Conservation (phyloP, 768 basidiomycete species). For the Pleurotus giganteus region DNA sequence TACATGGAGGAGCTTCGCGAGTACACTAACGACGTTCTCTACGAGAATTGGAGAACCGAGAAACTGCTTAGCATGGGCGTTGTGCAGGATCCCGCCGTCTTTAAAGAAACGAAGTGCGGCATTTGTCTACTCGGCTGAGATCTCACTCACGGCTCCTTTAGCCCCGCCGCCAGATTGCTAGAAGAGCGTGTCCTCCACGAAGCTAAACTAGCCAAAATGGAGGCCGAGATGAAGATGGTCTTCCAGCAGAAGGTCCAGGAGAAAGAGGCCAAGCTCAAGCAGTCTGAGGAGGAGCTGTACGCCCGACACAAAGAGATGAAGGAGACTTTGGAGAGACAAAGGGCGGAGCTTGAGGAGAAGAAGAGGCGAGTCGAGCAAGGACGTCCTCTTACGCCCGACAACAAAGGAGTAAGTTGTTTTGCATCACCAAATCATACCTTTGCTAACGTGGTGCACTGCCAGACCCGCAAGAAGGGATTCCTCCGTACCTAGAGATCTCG, state of each 20-base stretch:
- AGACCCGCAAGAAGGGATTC: constrained; percentile 77
- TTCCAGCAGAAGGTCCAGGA: constrained; percentile 99
- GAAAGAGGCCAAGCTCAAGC: constrained; percentile 98
- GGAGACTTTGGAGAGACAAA: constrained; percentile 96
- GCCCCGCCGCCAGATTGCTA: constrained; percentile 93
- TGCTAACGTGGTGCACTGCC: constrained; percentile 17
- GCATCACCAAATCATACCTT: constrained; percentile 10
- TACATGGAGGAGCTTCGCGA: constrained; percentile 99
- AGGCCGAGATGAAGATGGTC: constrained; percentile 99
- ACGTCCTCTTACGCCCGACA: constrained; percentile 90
- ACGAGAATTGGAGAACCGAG: constrained; percentile 98
- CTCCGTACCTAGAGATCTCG: constrained; percentile 50
- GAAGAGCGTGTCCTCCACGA: constrained; percentile 97
- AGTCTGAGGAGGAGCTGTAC: constrained; percentile 98
- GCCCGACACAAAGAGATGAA: constrained; percentile 99
- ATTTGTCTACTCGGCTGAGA: neutral
- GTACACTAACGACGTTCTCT: constrained; percentile 92
- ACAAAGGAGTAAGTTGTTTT: constrained; percentile 67
- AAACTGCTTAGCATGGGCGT: constrained; percentile 98
- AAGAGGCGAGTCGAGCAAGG: constrained; percentile 95
- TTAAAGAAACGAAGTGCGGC: constrained; percentile 98
- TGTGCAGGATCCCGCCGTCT: constrained; percentile 93
- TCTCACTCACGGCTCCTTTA: constrained; percentile 30
- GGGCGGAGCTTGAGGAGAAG: constrained; percentile 95
- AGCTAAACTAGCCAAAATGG: constrained; percentile 98